Conservation (phyloP, 495 filamentous ascomycete genomes). For the Talaromyces trachyspermus region DNA sequence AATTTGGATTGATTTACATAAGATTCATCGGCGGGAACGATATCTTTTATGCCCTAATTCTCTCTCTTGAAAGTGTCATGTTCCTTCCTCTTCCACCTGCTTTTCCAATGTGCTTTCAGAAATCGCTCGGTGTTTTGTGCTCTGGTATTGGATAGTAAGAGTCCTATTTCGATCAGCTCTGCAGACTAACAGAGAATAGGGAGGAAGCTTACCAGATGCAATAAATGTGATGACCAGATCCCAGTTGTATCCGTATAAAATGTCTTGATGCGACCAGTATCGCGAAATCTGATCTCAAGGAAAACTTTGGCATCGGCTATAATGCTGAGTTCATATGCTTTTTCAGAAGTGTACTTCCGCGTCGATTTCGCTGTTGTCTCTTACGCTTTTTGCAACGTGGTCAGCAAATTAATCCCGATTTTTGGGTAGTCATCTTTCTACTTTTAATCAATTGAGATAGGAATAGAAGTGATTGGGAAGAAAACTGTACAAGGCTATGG, state of each 20-base stretch:
- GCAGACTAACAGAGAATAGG: no score
- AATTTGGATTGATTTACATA: neutral
- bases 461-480: neutral
- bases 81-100: neutral
- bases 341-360: no score
- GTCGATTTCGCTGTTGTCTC: conserved; percentile 1
- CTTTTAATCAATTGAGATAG: neutral
- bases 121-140: neutral
- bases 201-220: neutral
- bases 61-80: neutral
- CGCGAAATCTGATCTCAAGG: neutral
- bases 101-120: no score
- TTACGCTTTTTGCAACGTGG: conserved; percentile 1
- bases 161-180: neutral
- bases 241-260: neutral
- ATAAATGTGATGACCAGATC: neutral
- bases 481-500: neutral
- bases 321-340: no score
- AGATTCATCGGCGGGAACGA: neutral
- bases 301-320: neutral
- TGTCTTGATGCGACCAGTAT: neutral
- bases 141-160: neutral
- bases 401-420: neutral
- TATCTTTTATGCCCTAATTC: neutral
- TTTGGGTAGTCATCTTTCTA: neutral